Conservation (phyloP, 2,329 filamentous ascomycete species). For the Fusarium sp. region DNA sequence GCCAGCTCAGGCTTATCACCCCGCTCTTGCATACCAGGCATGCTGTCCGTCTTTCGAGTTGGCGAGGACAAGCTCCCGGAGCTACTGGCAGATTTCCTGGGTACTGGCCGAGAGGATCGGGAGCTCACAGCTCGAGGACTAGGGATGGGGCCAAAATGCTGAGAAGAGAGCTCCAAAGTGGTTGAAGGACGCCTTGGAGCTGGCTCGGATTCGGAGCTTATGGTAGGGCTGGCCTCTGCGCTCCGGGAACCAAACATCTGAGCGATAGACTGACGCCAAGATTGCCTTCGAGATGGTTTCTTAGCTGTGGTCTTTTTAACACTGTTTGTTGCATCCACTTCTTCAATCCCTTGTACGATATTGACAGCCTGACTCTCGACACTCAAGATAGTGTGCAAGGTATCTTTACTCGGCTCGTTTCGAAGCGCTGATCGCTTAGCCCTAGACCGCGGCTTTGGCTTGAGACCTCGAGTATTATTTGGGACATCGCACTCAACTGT, state of each 20-base stretch:
- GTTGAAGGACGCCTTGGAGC: constrained; percentile 22
- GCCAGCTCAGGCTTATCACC: constrained; percentile 33
- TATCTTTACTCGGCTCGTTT: constrained; percentile 60
- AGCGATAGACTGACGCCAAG: constrained; percentile 35
- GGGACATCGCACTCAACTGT: constrained; percentile 44
- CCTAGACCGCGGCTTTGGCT: constrained; percentile 46
- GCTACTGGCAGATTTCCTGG: constrained; percentile 14
- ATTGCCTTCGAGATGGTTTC: constrained; percentile 33
- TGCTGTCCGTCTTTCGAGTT: constrained; percentile 5
- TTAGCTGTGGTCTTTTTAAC: constrained; percentile 1
- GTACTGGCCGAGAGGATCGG: constrained; percentile 2
- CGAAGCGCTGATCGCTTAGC: constrained; percentile 55
- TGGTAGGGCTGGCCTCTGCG: constrained; percentile 18
- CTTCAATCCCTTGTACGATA: constrained; percentile 10
- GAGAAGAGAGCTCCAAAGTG: constrained; percentile 12
- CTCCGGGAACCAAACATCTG: constrained; percentile 38
- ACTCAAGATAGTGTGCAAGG: constrained; percentile 63
- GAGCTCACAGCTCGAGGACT: constrained; percentile 10
- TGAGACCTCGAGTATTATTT: constrained; percentile 43
- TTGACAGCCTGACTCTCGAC: constrained; percentile 56
- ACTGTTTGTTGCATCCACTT: constrained; percentile 1
- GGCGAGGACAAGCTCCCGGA: constrained; percentile 16
- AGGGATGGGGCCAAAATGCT: background rate
- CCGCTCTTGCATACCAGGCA: constrained; percentile 1
- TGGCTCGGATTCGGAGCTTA: constrained; percentile 13